Percentiles rank a stretch among this genome's conserved stretches.
Conservation (phyloP, 2,329 filamentous ascomycete species). For the Verticillium albo-atrum region DNA sequence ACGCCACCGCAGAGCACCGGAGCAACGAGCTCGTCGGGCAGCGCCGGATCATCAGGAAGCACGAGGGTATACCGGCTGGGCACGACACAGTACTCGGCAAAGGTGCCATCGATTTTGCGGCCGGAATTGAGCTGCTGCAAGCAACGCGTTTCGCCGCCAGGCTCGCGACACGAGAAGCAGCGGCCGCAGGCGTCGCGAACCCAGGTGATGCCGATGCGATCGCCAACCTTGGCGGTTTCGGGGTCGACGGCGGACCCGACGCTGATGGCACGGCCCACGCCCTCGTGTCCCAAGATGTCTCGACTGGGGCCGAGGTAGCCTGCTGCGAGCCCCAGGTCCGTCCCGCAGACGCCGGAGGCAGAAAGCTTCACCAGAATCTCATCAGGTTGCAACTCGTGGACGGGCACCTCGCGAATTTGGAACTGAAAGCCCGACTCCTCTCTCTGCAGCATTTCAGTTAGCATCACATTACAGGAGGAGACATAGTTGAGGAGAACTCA, state of each 20-base stretch:
- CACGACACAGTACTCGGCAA: conserved; percentile 31
- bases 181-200: conserved; percentile 27
- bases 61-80: conserved; percentile 26
- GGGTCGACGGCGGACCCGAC: conserved; percentile 27
- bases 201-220: conserved; percentile 35
- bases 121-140: conserved; percentile 26
- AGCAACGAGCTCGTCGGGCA: conserved; percentile 29
- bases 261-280: conserved; percentile 32
- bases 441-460: background rate
- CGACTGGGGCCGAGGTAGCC: conserved; percentile 29
- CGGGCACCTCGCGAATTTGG: background rate
- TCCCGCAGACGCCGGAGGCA: conserved; percentile 32
- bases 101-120: conserved; percentile 28
- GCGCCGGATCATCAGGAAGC: conserved; percentile 20
- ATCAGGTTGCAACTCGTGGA: conserved; percentile 10
- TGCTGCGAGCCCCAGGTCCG: conserved; percentile 30
- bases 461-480: background rate
- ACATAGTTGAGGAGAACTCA: background rate
- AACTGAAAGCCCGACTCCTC: background rate
- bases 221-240: conserved; percentile 20
- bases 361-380: conserved; percentile 27
- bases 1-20: conserved; percentile 38
- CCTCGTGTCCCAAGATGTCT: conserved; percentile 37
- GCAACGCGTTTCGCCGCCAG: conserved; percentile 31
- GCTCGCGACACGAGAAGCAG: conserved; percentile 26